Conservation (phyloP, 495 filamentous ascomycete species). For the Lichenothelia convexa region DNA sequence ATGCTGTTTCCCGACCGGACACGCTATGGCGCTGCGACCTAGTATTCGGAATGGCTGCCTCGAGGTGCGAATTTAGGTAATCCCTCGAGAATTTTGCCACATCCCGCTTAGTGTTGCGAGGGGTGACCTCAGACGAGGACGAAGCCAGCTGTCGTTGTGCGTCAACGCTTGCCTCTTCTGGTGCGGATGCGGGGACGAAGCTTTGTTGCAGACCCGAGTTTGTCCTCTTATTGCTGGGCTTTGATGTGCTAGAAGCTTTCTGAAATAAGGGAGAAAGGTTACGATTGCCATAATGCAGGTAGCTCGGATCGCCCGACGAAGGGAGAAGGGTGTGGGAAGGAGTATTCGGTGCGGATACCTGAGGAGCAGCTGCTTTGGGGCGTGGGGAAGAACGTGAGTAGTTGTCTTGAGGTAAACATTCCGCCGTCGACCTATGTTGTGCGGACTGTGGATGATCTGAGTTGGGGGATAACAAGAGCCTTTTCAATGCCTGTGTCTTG, state of each 20-base stretch:
- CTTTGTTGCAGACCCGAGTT: conserved; percentile 3
- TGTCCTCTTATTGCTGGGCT: too few relatives aligned
- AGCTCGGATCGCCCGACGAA: conserved; percentile 2
- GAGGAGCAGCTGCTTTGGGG: conserved; percentile 11
- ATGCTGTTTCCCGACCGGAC: neutral
- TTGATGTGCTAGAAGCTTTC: too few relatives aligned
- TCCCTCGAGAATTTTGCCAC: conserved; percentile 7
- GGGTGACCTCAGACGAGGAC: neutral
- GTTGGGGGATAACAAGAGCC: conserved; percentile 10
- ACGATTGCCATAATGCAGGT: conserved; percentile 17
- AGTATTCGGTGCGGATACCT: conserved; percentile 6
- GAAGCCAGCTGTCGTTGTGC: neutral
- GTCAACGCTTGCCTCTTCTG: conserved; percentile 4
- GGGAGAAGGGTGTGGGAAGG: conserved; percentile 17
- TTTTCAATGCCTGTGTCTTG: conserved; percentile 10
- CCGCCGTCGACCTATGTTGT: conserved; percentile 2
- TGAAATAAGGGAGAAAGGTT: conserved; percentile 24
- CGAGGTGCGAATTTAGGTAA: conserved; percentile 11
- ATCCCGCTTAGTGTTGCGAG: conserved; percentile 3
- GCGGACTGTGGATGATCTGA: neutral
- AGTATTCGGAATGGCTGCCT: neutral
- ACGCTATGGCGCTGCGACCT: neutral
- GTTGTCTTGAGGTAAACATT: conserved; percentile 2
- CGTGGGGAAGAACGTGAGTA: conserved; percentile 9
- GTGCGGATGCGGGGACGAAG: conserved; percentile 11